Percentiles rank a stretch among this genome's conserved stretches.
phyloP scores from a whole-genome alignment of 805 yeast genomes.

The Yamadazyma endophytica region DNA sequence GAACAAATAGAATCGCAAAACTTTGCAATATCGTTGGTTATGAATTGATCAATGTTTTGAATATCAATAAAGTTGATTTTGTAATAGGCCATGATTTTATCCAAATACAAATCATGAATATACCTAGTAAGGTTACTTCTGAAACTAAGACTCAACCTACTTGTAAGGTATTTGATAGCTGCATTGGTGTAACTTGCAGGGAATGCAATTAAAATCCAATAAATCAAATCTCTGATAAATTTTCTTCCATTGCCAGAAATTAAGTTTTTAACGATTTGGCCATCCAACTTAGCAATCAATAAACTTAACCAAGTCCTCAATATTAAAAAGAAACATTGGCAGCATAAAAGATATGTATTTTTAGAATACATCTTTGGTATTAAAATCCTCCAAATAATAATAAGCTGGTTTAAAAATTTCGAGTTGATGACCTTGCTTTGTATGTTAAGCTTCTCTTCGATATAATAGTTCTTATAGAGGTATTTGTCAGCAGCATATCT shows the following conservation, averaged over 20 bases:
- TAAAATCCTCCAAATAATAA: conserved; percentile 73
- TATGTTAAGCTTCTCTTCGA: conserved; percentile 25
- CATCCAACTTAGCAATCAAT: conserved; percentile 84
- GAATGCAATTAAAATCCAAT: conserved; percentile 86
- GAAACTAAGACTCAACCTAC: conserved; percentile 74
- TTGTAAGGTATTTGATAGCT: conserved; percentile 76
- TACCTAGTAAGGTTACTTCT: conserved; percentile 81
- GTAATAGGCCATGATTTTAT: conserved; percentile 75
- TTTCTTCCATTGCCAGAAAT: conserved; percentile 75
- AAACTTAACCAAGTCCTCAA: conserved; percentile 85
- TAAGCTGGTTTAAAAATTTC: conserved; percentile 66
- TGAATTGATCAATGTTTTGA: conserved; percentile 77
- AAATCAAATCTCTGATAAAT: conserved; percentile 70
- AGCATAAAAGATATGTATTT: conserved; percentile 58
- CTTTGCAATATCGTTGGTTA: conserved; percentile 77
- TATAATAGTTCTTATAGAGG: conserved; percentile 43
- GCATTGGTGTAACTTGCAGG: conserved; percentile 93
- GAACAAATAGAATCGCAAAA: conserved; percentile 80
- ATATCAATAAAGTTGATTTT: conserved; percentile 55
- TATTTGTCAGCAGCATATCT: conserved; percentile 54
- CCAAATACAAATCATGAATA: conserved; percentile 86
- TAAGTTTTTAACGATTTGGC: conserved; percentile 85
- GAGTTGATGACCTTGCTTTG: conserved; percentile 44
- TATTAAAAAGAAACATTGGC: conserved; percentile 72
- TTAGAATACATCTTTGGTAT: conserved; percentile 69